A percentile compares a stretch with the other conserved stretches of the same genome.
Evolutionary conservation across 148 eudicot species (phyloP).

Genomic region (Spergularia marina): DNA sequence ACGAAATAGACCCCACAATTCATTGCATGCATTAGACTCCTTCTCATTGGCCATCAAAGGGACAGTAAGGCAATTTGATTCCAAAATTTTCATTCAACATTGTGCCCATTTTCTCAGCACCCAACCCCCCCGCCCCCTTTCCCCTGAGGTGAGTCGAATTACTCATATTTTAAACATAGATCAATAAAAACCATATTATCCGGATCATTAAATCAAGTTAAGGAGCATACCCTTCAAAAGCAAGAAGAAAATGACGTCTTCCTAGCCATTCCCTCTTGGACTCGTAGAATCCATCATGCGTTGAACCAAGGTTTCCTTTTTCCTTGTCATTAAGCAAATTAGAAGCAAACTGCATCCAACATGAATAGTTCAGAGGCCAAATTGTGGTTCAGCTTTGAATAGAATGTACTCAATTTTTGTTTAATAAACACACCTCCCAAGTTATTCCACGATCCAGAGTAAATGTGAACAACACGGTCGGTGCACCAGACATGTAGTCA

Average conservation of each 20-base stretch:
- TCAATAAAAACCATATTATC: background rate
- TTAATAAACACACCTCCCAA: slow-evolving; percentile 68
- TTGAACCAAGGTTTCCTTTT: slow-evolving; percentile 62
- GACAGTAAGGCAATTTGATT: background rate
- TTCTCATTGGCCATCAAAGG: background rate
- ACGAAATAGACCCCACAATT: background rate
- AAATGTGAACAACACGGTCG: slow-evolving; percentile 83
- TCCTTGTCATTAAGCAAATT: slow-evolving; percentile 72
- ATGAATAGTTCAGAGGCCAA: slow-evolving; percentile 17
- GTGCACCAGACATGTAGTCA: slow-evolving; percentile 88
- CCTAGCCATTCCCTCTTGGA: slow-evolving; percentile 96
- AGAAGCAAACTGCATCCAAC: slow-evolving; percentile 62
- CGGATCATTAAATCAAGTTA: slow-evolving; percentile 8
- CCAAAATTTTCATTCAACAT: too few species aligned
- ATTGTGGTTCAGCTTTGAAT: too few species aligned
- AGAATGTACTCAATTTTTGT: too few species aligned
- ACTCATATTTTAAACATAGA: background rate
- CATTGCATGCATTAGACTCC: background rate
- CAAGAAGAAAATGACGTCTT: slow-evolving; percentile 77
- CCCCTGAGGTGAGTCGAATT: too few species aligned
- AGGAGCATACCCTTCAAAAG: slow-evolving; percentile 73
- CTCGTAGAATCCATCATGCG: slow-evolving; percentile 81
- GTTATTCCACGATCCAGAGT: slow-evolving; percentile 84
- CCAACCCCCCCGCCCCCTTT: too few species aligned
- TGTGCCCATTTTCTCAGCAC: too few species aligned